Conservation (phyloP, 495 filamentous ascomycete genomes). For the Letharia lupina region DNA sequence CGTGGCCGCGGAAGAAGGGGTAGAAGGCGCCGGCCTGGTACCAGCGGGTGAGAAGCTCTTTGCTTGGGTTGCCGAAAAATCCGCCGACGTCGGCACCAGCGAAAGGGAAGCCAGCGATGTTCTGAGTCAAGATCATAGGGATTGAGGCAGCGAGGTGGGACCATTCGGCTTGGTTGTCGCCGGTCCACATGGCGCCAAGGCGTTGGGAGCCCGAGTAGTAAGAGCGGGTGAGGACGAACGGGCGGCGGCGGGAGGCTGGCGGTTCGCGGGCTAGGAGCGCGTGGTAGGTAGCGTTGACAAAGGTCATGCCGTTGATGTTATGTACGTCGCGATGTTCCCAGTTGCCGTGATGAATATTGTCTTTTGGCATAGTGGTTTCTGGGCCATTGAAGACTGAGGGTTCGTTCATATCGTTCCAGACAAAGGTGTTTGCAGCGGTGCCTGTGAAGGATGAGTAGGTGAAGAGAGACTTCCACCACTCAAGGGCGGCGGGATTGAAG, state of each 20-base stretch:
- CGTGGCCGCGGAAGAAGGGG: slow-evolving; percentile 97
- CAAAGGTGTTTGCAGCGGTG: slow-evolving; percentile 71
- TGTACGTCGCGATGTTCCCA: slow-evolving; percentile 98
- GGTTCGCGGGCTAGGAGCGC: slow-evolving; percentile 72
- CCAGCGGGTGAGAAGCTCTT: slow-evolving; percentile 87
- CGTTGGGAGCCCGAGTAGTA: slow-evolving; percentile 89
- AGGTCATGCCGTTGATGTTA: slow-evolving; percentile 88
- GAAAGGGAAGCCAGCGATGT: slow-evolving; percentile 89
- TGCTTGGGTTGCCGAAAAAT: slow-evolving; percentile 93
- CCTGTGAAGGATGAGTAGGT: slow-evolving; percentile 80
- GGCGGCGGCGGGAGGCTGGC: slow-evolving; percentile 63
- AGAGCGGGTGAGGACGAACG: slow-evolving; percentile 85
- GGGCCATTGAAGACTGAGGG: slow-evolving; percentile 97
- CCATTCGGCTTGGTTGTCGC: slow-evolving; percentile 92
- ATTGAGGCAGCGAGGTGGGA: slow-evolving; percentile 76
- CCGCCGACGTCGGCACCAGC: slow-evolving; percentile 93
- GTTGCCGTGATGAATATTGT: slow-evolving; percentile 81
- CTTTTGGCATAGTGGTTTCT: slow-evolving; percentile 95
- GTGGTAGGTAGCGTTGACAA: slow-evolving; percentile 85
- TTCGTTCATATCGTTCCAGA: slow-evolving; percentile 99
- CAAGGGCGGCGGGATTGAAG: slow-evolving; percentile 77
- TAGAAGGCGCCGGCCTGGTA: slow-evolving; percentile 97
- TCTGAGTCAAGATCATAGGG: slow-evolving; percentile 87
- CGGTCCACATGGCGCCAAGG: slow-evolving; percentile 93
- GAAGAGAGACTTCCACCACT: slow-evolving; percentile 87